Evolutionary conservation across 257 asterid genomes (phyloP), one percentile per base, ranked within the genome.

Genomic region (Cruciata laevipes): DNA sequence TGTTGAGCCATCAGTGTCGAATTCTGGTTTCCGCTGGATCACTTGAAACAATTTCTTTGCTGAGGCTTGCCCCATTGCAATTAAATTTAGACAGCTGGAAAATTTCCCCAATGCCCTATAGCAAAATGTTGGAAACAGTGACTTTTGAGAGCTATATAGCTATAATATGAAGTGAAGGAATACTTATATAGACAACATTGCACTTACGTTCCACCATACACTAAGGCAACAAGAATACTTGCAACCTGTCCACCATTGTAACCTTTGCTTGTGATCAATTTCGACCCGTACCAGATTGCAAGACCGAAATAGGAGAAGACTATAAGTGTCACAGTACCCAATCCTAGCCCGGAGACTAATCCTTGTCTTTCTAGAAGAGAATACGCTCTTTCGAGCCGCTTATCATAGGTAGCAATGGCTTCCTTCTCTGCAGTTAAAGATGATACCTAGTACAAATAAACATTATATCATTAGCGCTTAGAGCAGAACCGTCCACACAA

Each of bases 221-320:
- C 74, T 63, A 89, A 58, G 56, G 90, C 85, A 75, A 80, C 74
- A 21, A 84, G 33, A 23, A 87, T 71, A 71, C 79, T 84, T 70
- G 85, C 53, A 10, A 89, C 84, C 16, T 76, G 81, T 68, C 95
- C 96, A 11, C 89, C 92, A 1, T 69, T 69, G 70, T 85, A 85
- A 5, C 85, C 86, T 51, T 75, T 74, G 10, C 75, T 58, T 23
- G 82, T 58, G 20, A 89, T 83, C 75, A 89, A 68, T 63, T 80
- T 87, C 7, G 84, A 77, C 3, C 95, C 95, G 52, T 76, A 82
- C 96, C 96, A 89, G 11, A 87, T 64, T 0, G 93, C 95, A 24
- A 89, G 83, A 0, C 82, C 95, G 21, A 83, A 85, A 73, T 87
- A 77, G 72, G 80, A 63, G 61, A 76, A 81, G 3, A 89, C 61